Evolutionary conservation across 2,329 filamentous ascomycete species (phyloP).

Genomic region (Dothiorella sarmentorum): DNA sequence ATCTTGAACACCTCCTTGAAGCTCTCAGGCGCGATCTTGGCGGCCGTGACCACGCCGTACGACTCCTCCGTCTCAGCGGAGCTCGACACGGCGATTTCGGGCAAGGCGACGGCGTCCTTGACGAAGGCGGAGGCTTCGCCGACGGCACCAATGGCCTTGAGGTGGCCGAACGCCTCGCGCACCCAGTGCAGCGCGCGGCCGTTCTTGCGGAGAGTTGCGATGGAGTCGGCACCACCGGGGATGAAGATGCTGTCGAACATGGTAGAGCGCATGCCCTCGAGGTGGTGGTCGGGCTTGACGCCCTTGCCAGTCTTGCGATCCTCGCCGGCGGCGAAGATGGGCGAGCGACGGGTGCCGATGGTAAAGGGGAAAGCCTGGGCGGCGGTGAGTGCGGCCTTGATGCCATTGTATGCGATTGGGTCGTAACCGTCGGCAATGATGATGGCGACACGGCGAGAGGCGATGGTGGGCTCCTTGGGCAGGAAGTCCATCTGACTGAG

Average conservation of each 20-base stretch:
- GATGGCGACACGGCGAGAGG: slow-evolving; percentile 68
- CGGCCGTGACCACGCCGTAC: slow-evolving; percentile 74
- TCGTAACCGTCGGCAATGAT: slow-evolving; percentile 78
- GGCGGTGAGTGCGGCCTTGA: slow-evolving; percentile 61
- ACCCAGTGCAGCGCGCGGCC: slow-evolving; percentile 75
- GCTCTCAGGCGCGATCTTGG: slow-evolving; percentile 50
- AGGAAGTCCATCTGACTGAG: slow-evolving; percentile 68
- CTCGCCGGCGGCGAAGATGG: slow-evolving; percentile 61
- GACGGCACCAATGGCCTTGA: slow-evolving; percentile 74
- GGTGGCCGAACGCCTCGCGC: slow-evolving; percentile 75
- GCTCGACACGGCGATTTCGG: slow-evolving; percentile 48
- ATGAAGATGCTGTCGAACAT: slow-evolving; percentile 80
- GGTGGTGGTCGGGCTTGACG: slow-evolving; percentile 69
- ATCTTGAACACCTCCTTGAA: slow-evolving; percentile 62
- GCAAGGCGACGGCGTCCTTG: slow-evolving; percentile 43
- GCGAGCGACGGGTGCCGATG: slow-evolving; percentile 65
- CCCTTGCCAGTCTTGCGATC: slow-evolving; percentile 52
- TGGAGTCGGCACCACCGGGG: slow-evolving; percentile 64
- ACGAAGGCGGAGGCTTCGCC: slow-evolving; percentile 69
- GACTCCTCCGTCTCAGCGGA: slow-evolving; percentile 58
- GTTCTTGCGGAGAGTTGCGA: slow-evolving; percentile 62
- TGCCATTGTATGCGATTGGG: slow-evolving; percentile 58
- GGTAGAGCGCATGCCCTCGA: slow-evolving; percentile 74
- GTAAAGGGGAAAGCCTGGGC: slow-evolving; percentile 66
- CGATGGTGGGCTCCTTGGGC: slow-evolving; percentile 63